Evolutionary conservation across 73 alveolate species (phyloP).

Genomic region (Paramecium pentaurelia): DNA sequence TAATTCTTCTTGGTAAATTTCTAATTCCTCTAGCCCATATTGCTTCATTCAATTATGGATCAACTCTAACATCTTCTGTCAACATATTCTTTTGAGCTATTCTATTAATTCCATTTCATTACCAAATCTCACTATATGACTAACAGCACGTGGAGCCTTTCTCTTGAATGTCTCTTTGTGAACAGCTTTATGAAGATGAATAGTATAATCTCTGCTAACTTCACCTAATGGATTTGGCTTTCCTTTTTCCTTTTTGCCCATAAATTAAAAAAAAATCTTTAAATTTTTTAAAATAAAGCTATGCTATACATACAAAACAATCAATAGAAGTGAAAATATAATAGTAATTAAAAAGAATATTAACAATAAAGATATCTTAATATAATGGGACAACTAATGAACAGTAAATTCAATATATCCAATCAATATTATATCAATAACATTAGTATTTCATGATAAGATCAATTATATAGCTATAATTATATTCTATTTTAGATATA

Average conservation of each 20-base stretch:
- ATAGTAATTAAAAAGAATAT: background rate
- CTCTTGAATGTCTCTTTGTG: constrained; percentile 90
- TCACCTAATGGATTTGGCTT: constrained; percentile 57
- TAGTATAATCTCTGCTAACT: constrained; percentile 89
- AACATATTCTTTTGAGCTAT: constrained; percentile 82
- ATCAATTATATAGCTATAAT: background rate
- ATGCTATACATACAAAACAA: background rate
- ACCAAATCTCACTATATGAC: constrained; percentile 82
- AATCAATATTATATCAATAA: background rate
- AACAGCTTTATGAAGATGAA: constrained; percentile 86
- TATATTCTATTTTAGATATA: background rate
- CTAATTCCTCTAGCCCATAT: constrained; percentile 94
- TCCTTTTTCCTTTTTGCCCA: constrained; percentile 59
- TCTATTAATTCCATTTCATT: background rate
- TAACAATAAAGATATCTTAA: background rate
- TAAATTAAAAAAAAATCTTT: constrained; percentile 5
- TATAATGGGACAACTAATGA: background rate
- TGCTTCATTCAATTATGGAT: constrained; percentile 89
- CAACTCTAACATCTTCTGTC: constrained; percentile 94
- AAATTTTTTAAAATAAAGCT: background rate
- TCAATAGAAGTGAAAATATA: background rate
- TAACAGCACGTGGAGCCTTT: constrained; percentile 93
- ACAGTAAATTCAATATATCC: background rate
- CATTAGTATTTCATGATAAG: background rate
- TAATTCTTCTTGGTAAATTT: constrained; percentile 93